Evolutionary conservation across 495 filamentous ascomycete species (phyloP).

Genomic region (Bryoglossum gracile): DNA sequence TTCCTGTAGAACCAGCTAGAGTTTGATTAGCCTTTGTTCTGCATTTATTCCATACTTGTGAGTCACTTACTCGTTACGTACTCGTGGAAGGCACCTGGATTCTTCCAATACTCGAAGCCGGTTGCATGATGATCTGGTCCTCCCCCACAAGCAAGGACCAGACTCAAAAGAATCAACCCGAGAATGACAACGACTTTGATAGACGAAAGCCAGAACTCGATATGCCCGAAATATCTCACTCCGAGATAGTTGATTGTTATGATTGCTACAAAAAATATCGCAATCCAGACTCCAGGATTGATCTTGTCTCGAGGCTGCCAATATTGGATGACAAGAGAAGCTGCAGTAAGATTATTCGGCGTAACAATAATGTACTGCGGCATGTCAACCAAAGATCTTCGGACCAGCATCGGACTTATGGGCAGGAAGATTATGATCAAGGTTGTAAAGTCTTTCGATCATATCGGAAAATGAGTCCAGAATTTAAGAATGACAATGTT

Average conservation of each 20-base stretch:
- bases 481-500: no score
- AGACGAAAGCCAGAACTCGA: constrained; percentile 64
- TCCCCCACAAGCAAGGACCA: constrained; percentile 31
- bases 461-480: no score
- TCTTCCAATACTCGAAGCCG: constrained; percentile 61
- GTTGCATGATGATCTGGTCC: constrained; percentile 33
- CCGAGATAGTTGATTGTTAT: constrained; percentile 59
- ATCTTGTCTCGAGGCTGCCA: constrained; percentile 51
- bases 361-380: constrained; percentile 22
- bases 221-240: constrained; percentile 63
- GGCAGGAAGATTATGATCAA: no score
- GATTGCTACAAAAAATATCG: constrained; percentile 65
- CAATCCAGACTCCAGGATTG: constrained; percentile 60
- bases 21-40: constrained; percentile 31
- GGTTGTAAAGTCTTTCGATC: no score
- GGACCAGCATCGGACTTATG: no score
- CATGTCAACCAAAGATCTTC: constrained; percentile 38
- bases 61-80: constrained; percentile 25
- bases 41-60: not conserved
- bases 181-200: constrained; percentile 70
- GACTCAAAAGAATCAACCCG: constrained; percentile 35
- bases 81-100: constrained; percentile 58
- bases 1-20: constrained; percentile 42
- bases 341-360: constrained; percentile 40
- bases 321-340: constrained; percentile 66